Evolutionary conservation across 1,284 basidiomycete species (phyloP).

Genomic region (Schizophyllum amplum): DNA sequence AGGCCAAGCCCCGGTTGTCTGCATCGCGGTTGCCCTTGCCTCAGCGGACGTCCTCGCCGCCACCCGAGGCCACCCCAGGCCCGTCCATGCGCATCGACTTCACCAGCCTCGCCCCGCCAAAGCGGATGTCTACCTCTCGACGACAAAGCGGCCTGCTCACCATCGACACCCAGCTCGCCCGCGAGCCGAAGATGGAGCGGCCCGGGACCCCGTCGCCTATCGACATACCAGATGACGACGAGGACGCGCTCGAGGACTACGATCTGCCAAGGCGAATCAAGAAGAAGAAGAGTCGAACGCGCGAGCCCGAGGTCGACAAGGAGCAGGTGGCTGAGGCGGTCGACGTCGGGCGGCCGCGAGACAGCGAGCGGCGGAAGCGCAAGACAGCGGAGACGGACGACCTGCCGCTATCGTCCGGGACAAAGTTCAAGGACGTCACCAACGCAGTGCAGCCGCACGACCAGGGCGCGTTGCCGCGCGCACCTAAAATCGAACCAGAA

Average conservation of each 20-base stretch:
- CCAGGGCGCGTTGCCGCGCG: constrained; percentile 5
- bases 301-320: background rate
- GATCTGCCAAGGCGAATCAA: constrained; percentile 22
- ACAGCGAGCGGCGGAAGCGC: constrained; percentile 23
- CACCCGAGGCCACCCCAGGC: constrained; percentile 15
- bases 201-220: constrained; percentile 28
- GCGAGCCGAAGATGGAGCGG: constrained; percentile 24
- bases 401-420: background rate
- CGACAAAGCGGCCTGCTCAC: constrained; percentile 62
- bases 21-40: constrained; percentile 23
- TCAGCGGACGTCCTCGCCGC: constrained; percentile 22
- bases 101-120: constrained; percentile 23
- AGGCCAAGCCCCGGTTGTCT: constrained; percentile 13
- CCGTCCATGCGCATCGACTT: constrained; percentile 22
- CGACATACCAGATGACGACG: constrained; percentile 9
- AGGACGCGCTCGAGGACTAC: constrained; percentile 20
- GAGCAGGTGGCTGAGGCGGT: constrained; percentile 24
- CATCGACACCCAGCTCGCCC: constrained; percentile 20
- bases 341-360: too few relatives aligned
- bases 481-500: constrained; percentile 14
- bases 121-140: constrained; percentile 41
- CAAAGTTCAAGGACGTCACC: constrained; percentile 38
- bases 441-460: constrained; percentile 28
- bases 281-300: constrained; percentile 19
- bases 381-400: constrained; percentile 20